A percentile compares a stretch with the other conserved stretches of the same genome.
Conservation (phyloP, 352 stramenopile genomes). For the Phytophthora ramorum region DNA sequence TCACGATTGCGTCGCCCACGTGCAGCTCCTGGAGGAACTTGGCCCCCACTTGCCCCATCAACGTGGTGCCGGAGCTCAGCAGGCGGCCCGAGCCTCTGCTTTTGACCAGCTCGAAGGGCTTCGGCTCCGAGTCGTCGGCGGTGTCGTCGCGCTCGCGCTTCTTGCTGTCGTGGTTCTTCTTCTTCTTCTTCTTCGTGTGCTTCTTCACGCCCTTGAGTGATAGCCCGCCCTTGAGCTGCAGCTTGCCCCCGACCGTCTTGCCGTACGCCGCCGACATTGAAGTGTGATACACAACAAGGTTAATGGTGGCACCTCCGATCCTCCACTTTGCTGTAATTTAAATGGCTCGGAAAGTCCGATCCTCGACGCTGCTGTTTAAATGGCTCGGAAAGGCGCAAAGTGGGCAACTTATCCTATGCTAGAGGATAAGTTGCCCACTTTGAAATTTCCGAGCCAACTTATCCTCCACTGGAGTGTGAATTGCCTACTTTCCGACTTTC, state of each 20-base stretch:
- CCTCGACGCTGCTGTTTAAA: no score
- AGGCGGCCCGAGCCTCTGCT: constrained; percentile 80
- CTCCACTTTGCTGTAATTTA: no score
- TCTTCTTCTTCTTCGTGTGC: constrained; percentile 65
- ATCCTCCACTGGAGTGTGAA: no score
- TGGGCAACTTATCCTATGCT: no score
- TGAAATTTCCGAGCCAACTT: no score
- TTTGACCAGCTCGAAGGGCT: constrained; percentile 81
- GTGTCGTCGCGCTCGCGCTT: constrained; percentile 18
- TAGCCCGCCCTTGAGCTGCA: constrained; percentile 86
- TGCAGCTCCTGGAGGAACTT: constrained; percentile 86
- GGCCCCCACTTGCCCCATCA: constrained; percentile 85
- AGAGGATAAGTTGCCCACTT: no score
- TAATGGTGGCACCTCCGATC: no score
- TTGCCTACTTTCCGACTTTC: no score
- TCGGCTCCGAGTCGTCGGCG: constrained; percentile 3
- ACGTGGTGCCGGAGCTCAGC: constrained; percentile 85
- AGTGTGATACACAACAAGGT: no score
- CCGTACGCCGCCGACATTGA: constrained; percentile 34
- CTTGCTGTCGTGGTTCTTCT: constrained; percentile 33
- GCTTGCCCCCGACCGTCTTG: constrained; percentile 80
- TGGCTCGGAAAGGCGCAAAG: no score
- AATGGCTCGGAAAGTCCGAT: no score
- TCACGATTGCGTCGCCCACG: constrained; percentile 86
- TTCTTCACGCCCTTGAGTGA: constrained; percentile 68